A percentile compares a stretch with the other conserved stretches of the same genome.
These are phyloP conservation scores for Polytrichum formosum DNA, from an alignment of 225 moss, liverwort and hornwort species.

Conservation along the genomic window DNA sequence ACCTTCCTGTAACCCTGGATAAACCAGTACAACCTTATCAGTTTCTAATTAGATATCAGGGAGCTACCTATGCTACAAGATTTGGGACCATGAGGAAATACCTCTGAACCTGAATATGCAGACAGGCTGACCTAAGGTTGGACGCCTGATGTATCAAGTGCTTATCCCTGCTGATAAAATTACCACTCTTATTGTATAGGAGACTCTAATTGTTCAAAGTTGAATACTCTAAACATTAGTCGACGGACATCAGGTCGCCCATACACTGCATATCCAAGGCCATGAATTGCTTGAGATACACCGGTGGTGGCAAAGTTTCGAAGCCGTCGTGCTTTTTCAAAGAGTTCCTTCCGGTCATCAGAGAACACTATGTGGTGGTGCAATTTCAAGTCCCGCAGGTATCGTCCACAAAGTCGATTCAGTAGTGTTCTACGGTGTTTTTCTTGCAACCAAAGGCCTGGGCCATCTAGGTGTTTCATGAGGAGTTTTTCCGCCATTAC, in stretches of 20 bases:
- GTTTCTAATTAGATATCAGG: too few species aligned
- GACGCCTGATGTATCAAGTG: too few species aligned
- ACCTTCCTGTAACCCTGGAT: too few species aligned
- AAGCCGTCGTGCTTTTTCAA: slow-evolving; percentile 69
- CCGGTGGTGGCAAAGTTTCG: slow-evolving; percentile 80
- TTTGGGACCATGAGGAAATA: too few species aligned
- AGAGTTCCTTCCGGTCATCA: slow-evolving; percentile 68
- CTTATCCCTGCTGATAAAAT: too few species aligned
- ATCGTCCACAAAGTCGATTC: slow-evolving; percentile 84
- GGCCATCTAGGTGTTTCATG: slow-evolving; percentile 96
- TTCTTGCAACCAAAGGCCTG: slow-evolving; percentile 71
- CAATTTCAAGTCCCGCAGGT: slow-evolving; percentile 68
- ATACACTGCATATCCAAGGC: slow-evolving; percentile 74
- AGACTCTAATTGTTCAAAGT: slow-evolving; percentile 57
- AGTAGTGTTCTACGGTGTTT: slow-evolving; percentile 71
- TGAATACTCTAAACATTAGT: slow-evolving; percentile 73
- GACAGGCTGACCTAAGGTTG: too few species aligned
- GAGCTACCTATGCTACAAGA: too few species aligned
- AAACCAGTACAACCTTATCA: too few species aligned
- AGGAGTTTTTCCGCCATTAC: slow-evolving; percentile 90
- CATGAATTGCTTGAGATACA: slow-evolving; percentile 83
- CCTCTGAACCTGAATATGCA: too few species aligned
- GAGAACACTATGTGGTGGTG: slow-evolving; percentile 55
- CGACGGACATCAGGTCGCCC: slow-evolving; percentile 88
- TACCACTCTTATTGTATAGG: slow-evolving; percentile 9